Percentiles rank a stretch among this genome's conserved stretches.
These are phyloP conservation scores for Cornus kousa DNA, from an alignment of 148 eudicot species.

Conservation along the genomic window DNA sequence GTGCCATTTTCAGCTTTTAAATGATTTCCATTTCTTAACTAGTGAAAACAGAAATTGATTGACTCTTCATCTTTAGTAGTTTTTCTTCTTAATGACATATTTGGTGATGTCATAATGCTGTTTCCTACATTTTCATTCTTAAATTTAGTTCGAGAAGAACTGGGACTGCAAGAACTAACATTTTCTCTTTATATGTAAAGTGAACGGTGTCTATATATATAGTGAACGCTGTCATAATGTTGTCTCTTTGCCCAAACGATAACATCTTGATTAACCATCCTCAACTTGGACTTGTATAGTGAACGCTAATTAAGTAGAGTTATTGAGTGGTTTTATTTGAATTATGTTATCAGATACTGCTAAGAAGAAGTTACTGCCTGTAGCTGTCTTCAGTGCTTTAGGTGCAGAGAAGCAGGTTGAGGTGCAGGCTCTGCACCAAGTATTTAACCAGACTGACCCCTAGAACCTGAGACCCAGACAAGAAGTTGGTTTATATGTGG, in stretches of 20 bases:
- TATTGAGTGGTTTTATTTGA: neutral
- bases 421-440: conserved; percentile 68
- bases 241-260: neutral
- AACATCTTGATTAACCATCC: conserved; percentile 2
- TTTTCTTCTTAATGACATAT: neutral
- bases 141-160: neutral
- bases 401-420: conserved; percentile 90
- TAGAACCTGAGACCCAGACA: conserved; percentile 55
- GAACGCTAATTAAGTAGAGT: neutral
- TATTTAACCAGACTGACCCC: conserved; percentile 63
- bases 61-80: neutral
- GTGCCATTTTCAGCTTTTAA: neutral
- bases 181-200: neutral
- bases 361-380: conserved; percentile 43
- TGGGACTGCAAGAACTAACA: neutral
- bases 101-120: neutral
- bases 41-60: neutral
- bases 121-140: neutral
- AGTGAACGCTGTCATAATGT: too few species aligned
- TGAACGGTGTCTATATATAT: too few species aligned
- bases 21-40: neutral
- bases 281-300: neutral
- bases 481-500: conserved; percentile 39
- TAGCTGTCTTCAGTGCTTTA: conserved; percentile 80
- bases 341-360: conserved; percentile 8